Evolutionary conservation across 257 asterid genomes (phyloP).

Genomic region (Handroanthus guayacan): DNA sequence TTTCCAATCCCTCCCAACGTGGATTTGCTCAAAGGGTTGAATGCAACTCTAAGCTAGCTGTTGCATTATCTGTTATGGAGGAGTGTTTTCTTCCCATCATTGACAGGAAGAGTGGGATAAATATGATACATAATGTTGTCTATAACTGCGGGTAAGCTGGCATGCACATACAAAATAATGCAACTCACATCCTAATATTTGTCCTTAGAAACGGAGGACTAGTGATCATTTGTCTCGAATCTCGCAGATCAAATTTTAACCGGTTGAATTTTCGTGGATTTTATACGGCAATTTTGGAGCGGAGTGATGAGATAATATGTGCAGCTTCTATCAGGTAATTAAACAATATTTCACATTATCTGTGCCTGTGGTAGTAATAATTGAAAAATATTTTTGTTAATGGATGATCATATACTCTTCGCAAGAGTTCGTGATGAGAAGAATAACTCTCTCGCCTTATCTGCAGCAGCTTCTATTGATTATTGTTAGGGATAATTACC

Average conservation of each 20-base stretch:
- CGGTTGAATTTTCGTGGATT: slow-evolving; percentile 84
- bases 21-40: slow-evolving; percentile 81
- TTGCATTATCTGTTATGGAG: slow-evolving; percentile 83
- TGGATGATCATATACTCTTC: slow-evolving; percentile 3
- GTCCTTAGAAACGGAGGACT: slow-evolving; percentile 14
- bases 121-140: slow-evolving; percentile 76
- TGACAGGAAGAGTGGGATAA: slow-evolving; percentile 92
- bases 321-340: slow-evolving; percentile 91
- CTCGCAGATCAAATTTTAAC: slow-evolving; percentile 80
- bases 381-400: not conserved
- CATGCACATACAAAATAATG: not conserved
- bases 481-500: too few relatives aligned
- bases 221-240: slow-evolving; percentile 27
- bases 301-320: slow-evolving; percentile 89
- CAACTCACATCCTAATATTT: not conserved
- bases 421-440: not conserved
- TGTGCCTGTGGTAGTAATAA: not conserved
- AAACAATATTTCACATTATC: slow-evolving; percentile 7
- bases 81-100: slow-evolving; percentile 93
- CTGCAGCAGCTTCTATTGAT: too few relatives aligned
- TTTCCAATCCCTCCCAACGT: slow-evolving; percentile 63
- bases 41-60: slow-evolving; percentile 95
- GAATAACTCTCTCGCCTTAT: too few relatives aligned
- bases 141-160: slow-evolving; percentile 87
- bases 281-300: slow-evolving; percentile 86